Evolutionary conservation across 2,329 filamentous ascomycete species (phyloP).

Genomic region (Fusarium fujikuroi): DNA sequence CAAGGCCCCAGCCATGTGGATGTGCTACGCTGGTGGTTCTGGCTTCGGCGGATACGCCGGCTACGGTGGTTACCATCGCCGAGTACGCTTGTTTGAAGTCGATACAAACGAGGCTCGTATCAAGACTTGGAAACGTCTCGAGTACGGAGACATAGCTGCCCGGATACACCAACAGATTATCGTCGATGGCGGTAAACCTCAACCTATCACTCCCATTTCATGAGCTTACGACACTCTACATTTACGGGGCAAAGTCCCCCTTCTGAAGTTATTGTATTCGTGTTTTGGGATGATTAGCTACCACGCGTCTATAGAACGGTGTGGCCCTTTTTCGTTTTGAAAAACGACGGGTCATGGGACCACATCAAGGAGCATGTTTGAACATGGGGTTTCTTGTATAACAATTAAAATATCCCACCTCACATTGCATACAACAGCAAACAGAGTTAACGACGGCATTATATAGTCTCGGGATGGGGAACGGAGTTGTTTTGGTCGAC

Average conservation of each 20-base stretch:
- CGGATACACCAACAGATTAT: slow-evolving; percentile 73
- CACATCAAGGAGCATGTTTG: slow-evolving; percentile 13
- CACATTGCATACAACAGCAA: neutral
- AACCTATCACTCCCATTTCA: slow-evolving; percentile 18
- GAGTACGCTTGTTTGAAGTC: slow-evolving; percentile 89
- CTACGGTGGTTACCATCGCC: slow-evolving; percentile 85
- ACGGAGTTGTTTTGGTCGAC: slow-evolving; percentile 29
- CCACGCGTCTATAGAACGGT: slow-evolving; percentile 26
- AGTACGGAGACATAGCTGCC: slow-evolving; percentile 67
- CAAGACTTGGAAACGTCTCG: slow-evolving; percentile 90
- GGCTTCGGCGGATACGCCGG: slow-evolving; percentile 97
- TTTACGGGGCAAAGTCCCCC: neutral
- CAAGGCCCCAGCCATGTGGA: slow-evolving; percentile 82
- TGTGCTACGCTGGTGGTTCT: slow-evolving; percentile 94
- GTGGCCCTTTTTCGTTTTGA: slow-evolving; percentile 15
- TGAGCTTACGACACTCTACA: slow-evolving; percentile 24
- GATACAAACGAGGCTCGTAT: slow-evolving; percentile 92
- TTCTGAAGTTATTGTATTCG: slow-evolving; percentile 29
- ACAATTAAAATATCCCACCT: slow-evolving; percentile 24
- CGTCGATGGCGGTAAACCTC: slow-evolving; percentile 68
- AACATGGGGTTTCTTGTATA: slow-evolving; percentile 24
- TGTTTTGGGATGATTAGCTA: slow-evolving; percentile 15
- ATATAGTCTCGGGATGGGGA: slow-evolving; percentile 22
- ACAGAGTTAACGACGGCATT: slow-evolving; percentile 20
- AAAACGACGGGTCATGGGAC: slow-evolving; percentile 20